Evolutionary conservation across 2,329 filamentous ascomycete species (phyloP).

Genomic region (Sclerotinia nivalis): DNA sequence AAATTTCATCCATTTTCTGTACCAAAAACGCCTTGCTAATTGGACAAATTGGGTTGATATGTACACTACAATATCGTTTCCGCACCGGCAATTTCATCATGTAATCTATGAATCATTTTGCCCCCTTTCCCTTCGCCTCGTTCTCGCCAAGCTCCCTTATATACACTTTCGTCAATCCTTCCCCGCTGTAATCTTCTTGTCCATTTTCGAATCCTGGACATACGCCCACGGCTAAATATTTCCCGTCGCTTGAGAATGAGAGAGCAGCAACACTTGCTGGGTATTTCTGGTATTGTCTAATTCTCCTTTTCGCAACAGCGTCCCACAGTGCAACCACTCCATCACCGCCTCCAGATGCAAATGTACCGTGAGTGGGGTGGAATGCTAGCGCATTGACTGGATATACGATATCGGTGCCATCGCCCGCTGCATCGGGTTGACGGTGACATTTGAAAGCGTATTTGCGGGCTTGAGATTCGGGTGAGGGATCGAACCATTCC

Average conservation of each 20-base stretch:
- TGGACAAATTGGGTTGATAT: constrained; percentile 7
- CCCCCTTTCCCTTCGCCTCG: constrained; percentile 59
- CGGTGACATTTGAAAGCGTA: constrained; percentile 99
- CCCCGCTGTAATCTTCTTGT: constrained; percentile 72
- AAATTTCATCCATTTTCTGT: constrained; percentile 11
- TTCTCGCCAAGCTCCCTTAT: constrained; percentile 82
- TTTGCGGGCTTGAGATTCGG: constrained; percentile 85
- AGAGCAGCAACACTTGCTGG: constrained; percentile 62
- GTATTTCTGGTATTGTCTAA: constrained; percentile 68
- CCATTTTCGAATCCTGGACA: constrained; percentile 71
- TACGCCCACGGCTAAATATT: constrained; percentile 63
- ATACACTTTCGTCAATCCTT: constrained; percentile 74
- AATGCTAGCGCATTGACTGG: constrained; percentile 72
- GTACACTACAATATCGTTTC: constrained; percentile 3
- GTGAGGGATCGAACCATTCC: constrained; percentile 93
- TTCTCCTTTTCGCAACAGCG: constrained; percentile 67
- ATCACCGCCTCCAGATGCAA: constrained; percentile 72
- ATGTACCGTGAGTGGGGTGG: constrained; percentile 64
- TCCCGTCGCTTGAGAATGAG: constrained; percentile 64
- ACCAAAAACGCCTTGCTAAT: constrained; percentile 30
- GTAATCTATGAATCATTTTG: constrained; percentile 32
- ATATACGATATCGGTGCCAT: constrained; percentile 65
- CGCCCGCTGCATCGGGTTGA: constrained; percentile 64
- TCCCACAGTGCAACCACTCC: constrained; percentile 74
- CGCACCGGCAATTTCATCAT: background rate